phyloP scores from a whole-genome alignment of 768 basidiomycete genomes.

The Pisolithus microcarpus region DNA sequence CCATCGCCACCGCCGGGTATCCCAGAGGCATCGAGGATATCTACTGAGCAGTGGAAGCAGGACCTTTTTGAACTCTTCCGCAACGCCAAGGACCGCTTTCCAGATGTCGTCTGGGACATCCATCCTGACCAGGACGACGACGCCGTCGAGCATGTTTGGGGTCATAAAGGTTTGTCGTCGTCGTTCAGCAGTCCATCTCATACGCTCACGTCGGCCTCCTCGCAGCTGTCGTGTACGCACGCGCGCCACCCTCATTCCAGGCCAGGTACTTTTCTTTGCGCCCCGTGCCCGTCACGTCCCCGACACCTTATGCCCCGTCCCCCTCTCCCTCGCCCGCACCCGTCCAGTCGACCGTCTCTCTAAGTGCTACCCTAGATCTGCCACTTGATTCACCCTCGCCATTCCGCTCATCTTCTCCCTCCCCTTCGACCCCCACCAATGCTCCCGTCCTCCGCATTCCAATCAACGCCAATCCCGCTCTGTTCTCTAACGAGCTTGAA shows the following conservation, averaged over 20 bases:
- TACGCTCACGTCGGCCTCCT: background rate
- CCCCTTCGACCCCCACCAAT: slow-evolving; percentile 35
- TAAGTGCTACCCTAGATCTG: slow-evolving; percentile 41
- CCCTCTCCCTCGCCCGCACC: slow-evolving; percentile 47
- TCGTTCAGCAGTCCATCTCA: background rate
- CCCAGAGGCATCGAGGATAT: slow-evolving; percentile 55
- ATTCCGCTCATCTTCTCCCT: slow-evolving; percentile 38
- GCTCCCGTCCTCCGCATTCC: slow-evolving; percentile 53
- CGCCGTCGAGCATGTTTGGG: slow-evolving; percentile 63
- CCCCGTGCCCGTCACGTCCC: slow-evolving; percentile 47
- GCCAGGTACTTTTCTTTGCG: slow-evolving; percentile 66
- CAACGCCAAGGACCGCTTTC: slow-evolving; percentile 83
- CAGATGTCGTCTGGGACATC: slow-evolving; percentile 94
- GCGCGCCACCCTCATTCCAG: slow-evolving; percentile 79
- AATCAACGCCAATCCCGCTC: slow-evolving; percentile 63
- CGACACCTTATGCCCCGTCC: slow-evolving; percentile 42
- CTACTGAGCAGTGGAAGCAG: slow-evolving; percentile 70
- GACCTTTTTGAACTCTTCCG: slow-evolving; percentile 74
- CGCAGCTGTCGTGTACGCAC: slow-evolving; percentile 87
- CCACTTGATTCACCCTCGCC: slow-evolving; percentile 37
- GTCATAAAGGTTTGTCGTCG: slow-evolving; percentile 76
- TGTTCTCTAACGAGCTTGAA: slow-evolving; percentile 88
- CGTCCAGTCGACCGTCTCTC: slow-evolving; percentile 55
- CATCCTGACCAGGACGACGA: slow-evolving; percentile 49
- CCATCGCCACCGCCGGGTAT: slow-evolving; percentile 22